phyloP scores from a whole-genome alignment of 2,329 filamentous ascomycete genomes.

The Podosphaera xanthii region DNA sequence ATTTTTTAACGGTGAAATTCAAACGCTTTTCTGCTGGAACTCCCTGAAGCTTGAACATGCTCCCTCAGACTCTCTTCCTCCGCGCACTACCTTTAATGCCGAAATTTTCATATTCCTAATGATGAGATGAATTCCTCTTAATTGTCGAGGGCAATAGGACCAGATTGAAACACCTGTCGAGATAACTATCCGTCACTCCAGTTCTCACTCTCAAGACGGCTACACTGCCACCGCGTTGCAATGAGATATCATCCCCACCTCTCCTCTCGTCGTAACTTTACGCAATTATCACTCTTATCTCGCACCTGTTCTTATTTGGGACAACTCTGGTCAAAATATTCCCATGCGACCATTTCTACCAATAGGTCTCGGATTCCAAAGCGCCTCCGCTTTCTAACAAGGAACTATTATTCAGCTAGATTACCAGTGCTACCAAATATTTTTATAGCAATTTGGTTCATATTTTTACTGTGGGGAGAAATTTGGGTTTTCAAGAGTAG shows the following conservation, averaged over 20 bases:
- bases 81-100: too few relatives aligned
- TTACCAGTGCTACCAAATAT: constrained; percentile 41
- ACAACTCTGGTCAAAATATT: constrained; percentile 8
- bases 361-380: constrained; percentile 4
- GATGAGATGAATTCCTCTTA: too few relatives aligned
- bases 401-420: constrained; percentile 27
- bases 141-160: too few relatives aligned
- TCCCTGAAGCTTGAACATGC: too few relatives aligned
- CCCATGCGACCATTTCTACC: constrained; percentile 5
- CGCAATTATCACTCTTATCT: not conserved
- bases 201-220: too few relatives aligned
- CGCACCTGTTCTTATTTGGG: not conserved
- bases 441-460: constrained; percentile 50
- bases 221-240: not conserved
- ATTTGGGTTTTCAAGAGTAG: constrained; percentile 49
- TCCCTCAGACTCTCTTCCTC: too few relatives aligned
- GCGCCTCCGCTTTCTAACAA: constrained; percentile 5
- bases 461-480: constrained; percentile 69
- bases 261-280: not conserved
- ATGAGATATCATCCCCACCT: not conserved
- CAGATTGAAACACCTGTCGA: too few relatives aligned
- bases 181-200: too few relatives aligned
- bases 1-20: too few relatives aligned
- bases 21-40: too few relatives aligned
- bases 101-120: too few relatives aligned